phyloP scores from a whole-genome alignment of 2,329 filamentous ascomycete genomes.

The Fusarium dlaminii region DNA sequence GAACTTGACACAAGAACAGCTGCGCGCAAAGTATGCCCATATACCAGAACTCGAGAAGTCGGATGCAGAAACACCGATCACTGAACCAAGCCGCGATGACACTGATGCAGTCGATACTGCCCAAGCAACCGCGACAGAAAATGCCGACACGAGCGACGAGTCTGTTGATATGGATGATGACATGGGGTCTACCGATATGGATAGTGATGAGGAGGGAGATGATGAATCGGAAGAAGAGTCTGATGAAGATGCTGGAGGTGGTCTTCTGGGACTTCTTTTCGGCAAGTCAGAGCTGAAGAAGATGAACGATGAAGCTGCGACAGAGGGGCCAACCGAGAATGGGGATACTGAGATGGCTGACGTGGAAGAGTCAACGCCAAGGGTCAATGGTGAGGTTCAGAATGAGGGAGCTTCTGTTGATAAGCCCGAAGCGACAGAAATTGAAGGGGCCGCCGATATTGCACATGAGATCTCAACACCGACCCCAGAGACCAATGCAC shows the following conservation, averaged over 20 bases:
- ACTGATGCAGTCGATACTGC: conserved; percentile 35
- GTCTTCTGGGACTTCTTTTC: conserved; percentile 67
- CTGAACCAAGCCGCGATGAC: conserved; percentile 36
- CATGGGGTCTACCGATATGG: conserved; percentile 66
- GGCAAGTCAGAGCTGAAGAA: conserved; percentile 66
- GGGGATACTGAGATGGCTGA: conserved; percentile 41
- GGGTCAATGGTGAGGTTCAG: conserved; percentile 42
- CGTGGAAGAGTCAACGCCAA: background rate
- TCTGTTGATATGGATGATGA: conserved; percentile 76
- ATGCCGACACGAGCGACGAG: conserved; percentile 66
- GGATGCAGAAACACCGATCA: conserved; percentile 37
- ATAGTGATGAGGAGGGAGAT: conserved; percentile 55
- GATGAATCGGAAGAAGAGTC: conserved; percentile 57
- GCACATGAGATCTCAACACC: background rate
- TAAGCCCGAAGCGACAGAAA: conserved; percentile 41
- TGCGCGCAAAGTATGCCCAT: conserved; percentile 74
- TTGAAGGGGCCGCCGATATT: background rate
- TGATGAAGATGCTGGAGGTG: conserved; percentile 53
- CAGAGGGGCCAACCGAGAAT: conserved; percentile 18
- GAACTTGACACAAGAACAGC: conserved; percentile 73
- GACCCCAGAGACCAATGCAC: background rate
- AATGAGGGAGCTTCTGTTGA: conserved; percentile 49
- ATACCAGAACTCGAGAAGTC: conserved; percentile 60
- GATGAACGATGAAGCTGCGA: conserved; percentile 55
- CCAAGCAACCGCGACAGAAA: conserved; percentile 38